Conservation (phyloP, 1,139 yeast genomes). For the Pneumocystis sp. region DNA sequence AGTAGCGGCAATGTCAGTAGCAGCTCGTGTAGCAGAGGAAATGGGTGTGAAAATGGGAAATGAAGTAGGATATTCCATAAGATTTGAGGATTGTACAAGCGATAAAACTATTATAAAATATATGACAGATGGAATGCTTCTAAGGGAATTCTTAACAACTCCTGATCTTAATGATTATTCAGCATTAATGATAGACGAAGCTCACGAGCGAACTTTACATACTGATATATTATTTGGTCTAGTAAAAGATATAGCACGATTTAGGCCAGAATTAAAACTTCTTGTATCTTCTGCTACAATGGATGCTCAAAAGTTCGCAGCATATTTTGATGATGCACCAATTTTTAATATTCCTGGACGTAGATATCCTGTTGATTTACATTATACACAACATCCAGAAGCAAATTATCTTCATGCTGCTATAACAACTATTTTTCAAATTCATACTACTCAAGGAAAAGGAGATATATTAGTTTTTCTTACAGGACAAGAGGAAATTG, state of each 20-base stretch:
- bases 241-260: constrained; percentile 51
- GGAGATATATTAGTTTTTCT: constrained; percentile 72
- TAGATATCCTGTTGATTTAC: constrained; percentile 73
- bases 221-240: constrained; percentile 81
- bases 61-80: constrained; percentile 72
- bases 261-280: constrained; percentile 54
- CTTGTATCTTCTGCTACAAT: constrained; percentile 89
- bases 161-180: constrained; percentile 55
- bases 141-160: constrained; percentile 70
- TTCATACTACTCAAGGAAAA: constrained; percentile 49
- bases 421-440: constrained; percentile 63
- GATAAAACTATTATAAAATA: constrained; percentile 59
- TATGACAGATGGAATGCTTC: constrained; percentile 87
- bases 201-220: constrained; percentile 87
- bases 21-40: constrained; percentile 81
- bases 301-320: constrained; percentile 73
- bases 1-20: constrained; percentile 91
- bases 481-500: constrained; percentile 87
- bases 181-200: constrained; percentile 88
- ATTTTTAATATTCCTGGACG: constrained; percentile 69
- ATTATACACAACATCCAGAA: constrained; percentile 75
- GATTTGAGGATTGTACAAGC: constrained; percentile 67
- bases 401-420: constrained; percentile 85
- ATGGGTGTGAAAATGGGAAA: constrained; percentile 56
- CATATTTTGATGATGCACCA: constrained; percentile 66